Evolutionary conservation across 306 rosid genomes (phyloP).

Genomic region (Pyrus pyrifolia): DNA sequence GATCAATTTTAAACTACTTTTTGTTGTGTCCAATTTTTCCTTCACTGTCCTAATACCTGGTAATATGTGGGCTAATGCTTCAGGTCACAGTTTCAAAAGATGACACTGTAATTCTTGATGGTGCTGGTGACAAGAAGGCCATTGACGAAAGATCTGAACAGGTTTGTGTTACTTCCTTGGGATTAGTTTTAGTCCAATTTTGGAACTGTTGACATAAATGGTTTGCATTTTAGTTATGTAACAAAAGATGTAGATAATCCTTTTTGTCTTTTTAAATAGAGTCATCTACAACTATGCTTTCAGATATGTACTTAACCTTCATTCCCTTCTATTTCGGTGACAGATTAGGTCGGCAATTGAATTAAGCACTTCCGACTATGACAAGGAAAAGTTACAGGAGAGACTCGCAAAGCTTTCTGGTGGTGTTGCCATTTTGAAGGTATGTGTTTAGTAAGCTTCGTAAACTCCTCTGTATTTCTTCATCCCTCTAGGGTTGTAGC

Average conservation of each 20-base stretch:
- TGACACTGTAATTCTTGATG: conserved; percentile 93
- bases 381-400: conserved; percentile 91
- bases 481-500: not conserved
- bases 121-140: conserved; percentile 82
- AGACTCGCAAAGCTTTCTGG: conserved; percentile 93
- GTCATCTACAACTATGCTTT: not conserved
- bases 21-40: not conserved
- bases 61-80: conserved; percentile 5
- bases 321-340: not conserved
- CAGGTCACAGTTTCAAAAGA: conserved; percentile 92
- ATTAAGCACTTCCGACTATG: conserved; percentile 81
- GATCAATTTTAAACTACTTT: not conserved
- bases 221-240: not conserved
- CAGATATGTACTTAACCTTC: not conserved
- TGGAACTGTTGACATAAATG: not conserved
- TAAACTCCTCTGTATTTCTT: not conserved
- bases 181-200: not conserved
- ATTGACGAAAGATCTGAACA: conserved; percentile 96
- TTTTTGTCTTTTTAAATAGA: not conserved
- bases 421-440: conserved; percentile 96
- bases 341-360: conserved; percentile 85
- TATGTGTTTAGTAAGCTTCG: not conserved
- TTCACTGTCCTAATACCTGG: not conserved
- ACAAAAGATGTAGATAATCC: not conserved
- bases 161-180: conserved; percentile 37